A percentile compares a stretch with the other conserved stretches of the same genome.
These are phyloP conservation scores for Lactarius sp. DNA, from an alignment of 768 basidiomycete species.

Conservation along the genomic window DNA sequence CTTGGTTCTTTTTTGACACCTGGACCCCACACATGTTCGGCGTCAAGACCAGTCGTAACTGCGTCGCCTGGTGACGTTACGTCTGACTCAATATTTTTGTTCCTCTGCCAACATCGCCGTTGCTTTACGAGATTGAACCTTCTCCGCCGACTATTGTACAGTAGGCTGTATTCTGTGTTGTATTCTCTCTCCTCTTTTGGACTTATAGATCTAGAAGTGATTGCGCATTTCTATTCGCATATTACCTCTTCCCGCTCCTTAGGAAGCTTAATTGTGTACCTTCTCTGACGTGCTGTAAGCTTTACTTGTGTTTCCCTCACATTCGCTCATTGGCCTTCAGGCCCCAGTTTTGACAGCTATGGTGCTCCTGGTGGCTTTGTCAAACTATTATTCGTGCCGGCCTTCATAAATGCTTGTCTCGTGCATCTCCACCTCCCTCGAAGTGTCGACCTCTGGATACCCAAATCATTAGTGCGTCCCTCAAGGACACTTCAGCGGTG, in stretches of 20 bases:
- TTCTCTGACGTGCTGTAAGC: neutral
- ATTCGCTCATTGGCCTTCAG: too few species aligned
- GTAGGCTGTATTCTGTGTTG: neutral
- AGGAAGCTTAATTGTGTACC: neutral
- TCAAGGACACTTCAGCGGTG: too few species aligned
- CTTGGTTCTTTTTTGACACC: neutral
- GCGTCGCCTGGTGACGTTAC: constrained; percentile 6
- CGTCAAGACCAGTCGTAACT: neutral
- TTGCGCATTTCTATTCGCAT: too few species aligned
- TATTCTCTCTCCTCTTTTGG: neutral
- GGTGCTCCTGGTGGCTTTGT: too few species aligned
- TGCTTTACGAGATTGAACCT: neutral
- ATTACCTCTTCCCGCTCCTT: neutral
- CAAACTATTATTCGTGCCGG: too few species aligned
- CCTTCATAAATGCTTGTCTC: too few species aligned
- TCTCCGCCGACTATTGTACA: neutral
- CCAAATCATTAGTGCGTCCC: too few species aligned
- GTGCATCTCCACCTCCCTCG: too few species aligned
- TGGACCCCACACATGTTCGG: neutral
- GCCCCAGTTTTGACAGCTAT: too few species aligned
- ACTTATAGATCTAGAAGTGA: neutral
- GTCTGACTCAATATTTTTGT: neutral
- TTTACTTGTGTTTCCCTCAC: too few species aligned
- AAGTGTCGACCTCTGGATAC: too few species aligned
- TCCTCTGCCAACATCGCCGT: constrained; percentile 5